Conservation (phyloP, 2,329 filamentous ascomycete genomes). For the Colletotrichum eleusines region DNA sequence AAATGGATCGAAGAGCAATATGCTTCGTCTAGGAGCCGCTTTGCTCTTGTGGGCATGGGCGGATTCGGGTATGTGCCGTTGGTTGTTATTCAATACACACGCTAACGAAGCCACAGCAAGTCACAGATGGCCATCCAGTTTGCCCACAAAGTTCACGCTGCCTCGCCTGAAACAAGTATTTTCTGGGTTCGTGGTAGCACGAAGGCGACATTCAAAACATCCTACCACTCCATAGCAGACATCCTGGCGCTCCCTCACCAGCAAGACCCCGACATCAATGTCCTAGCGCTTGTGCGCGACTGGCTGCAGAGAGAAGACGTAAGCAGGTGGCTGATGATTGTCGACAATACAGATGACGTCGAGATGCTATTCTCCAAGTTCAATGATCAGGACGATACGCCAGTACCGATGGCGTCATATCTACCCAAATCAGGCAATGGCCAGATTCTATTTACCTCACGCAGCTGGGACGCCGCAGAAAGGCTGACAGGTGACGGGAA, state of each 20-base stretch:
- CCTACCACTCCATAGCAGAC: slow-evolving; percentile 35
- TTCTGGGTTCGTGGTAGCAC: slow-evolving; percentile 41
- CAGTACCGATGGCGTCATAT: slow-evolving; percentile 37
- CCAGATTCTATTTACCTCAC: slow-evolving; percentile 41
- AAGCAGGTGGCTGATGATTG: slow-evolving; percentile 43
- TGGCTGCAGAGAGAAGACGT: slow-evolving; percentile 42
- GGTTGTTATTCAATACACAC: background rate
- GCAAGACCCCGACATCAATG: slow-evolving; percentile 29
- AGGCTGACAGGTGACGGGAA: slow-evolving; percentile 34
- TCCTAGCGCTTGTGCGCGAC: slow-evolving; percentile 39
- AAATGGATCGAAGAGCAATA: slow-evolving; percentile 32
- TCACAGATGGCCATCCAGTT: slow-evolving; percentile 43
- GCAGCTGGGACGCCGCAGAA: slow-evolving; percentile 40
- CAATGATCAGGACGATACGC: background rate
- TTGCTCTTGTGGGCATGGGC: slow-evolving; percentile 39
- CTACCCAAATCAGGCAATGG: slow-evolving; percentile 39
- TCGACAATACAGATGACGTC: slow-evolving; percentile 43
- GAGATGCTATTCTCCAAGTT: slow-evolving; percentile 14
- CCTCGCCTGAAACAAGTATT: slow-evolving; percentile 27
- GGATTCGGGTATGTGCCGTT: slow-evolving; percentile 37
- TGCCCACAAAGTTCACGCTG: slow-evolving; percentile 27
- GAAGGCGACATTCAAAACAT: slow-evolving; percentile 36
- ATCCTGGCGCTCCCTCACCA: slow-evolving; percentile 30
- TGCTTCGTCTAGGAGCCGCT: background rate
- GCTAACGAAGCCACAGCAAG: slow-evolving; percentile 39